These are phyloP conservation scores for Rutstroemia sp. DNA, from an alignment of 2,329 filamentous ascomycete species.

Conservation along the genomic window DNA sequence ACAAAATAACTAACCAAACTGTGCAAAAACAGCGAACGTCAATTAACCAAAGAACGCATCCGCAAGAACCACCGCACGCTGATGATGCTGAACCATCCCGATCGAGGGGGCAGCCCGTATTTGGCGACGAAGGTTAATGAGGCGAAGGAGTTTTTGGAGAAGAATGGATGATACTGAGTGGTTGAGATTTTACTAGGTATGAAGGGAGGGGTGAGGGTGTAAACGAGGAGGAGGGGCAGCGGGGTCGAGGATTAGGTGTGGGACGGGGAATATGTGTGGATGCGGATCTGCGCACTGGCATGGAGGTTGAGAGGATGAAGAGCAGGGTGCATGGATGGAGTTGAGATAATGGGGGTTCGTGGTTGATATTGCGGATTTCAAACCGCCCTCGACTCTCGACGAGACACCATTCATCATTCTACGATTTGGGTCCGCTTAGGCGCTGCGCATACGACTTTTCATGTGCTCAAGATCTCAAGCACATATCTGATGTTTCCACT, in stretches of 20 bases:
- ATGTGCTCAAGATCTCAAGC: too few relatives aligned
- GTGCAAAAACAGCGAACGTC: constrained; percentile 61
- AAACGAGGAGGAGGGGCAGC: neutral
- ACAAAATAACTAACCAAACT: neutral
- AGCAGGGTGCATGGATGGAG: too few relatives aligned
- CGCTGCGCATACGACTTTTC: too few relatives aligned
- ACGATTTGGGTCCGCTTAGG: too few relatives aligned
- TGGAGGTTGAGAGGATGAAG: too few relatives aligned
- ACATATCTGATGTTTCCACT: too few relatives aligned
- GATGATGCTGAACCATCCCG: constrained; percentile 97
- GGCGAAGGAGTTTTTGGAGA: constrained; percentile 93
- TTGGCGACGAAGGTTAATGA: constrained; percentile 97
- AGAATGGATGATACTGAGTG: constrained; percentile 36
- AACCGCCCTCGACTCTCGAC: too few relatives aligned
- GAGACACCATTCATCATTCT: too few relatives aligned
- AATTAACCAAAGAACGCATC: constrained; percentile 84
- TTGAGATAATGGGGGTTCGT: too few relatives aligned
- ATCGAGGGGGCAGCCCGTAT: constrained; percentile 94
- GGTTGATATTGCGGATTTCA: too few relatives aligned
- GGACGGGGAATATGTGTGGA: neutral
- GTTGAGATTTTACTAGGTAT: neutral
- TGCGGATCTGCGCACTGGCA: too few relatives aligned
- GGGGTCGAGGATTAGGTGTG: neutral
- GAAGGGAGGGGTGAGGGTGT: neutral
- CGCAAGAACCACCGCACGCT: constrained; percentile 91